Conservation (phyloP, 1,284 basidiomycete genomes). For the Hypsizygus ulmarius region DNA sequence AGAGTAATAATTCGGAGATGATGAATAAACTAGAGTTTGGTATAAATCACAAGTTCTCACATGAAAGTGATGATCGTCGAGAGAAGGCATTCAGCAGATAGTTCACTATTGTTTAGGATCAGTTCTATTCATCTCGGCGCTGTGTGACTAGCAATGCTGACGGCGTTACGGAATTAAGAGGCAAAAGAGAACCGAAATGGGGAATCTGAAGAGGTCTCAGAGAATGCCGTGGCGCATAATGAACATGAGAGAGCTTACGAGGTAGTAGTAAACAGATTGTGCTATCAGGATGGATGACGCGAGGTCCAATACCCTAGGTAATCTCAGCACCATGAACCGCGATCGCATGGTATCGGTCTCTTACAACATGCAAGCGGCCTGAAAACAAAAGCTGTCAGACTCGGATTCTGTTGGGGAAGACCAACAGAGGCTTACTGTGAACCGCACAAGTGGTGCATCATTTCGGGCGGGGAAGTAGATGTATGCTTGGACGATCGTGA, state of each 20-base stretch:
- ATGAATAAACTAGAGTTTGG: neutral
- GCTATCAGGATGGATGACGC: conserved; percentile 25
- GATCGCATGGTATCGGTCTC: neutral
- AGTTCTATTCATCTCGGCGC: neutral
- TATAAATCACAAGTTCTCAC: conserved; percentile 21
- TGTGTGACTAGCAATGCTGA: conserved; percentile 6
- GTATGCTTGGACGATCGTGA: conserved; percentile 29
- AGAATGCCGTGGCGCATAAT: neutral
- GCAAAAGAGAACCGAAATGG: conserved; percentile 25
- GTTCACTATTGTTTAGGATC: conserved; percentile 24
- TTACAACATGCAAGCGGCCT: conserved; percentile 27
- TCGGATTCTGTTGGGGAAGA: neutral
- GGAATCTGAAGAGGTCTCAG: conserved; percentile 18
- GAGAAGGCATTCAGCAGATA: conserved; percentile 36
- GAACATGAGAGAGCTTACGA: conserved; percentile 15
- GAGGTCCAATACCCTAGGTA: conserved; percentile 23
- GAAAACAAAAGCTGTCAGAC: neutral
- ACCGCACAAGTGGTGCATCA: conserved; percentile 15
- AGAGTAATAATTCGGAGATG: neutral
- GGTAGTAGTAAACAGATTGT: conserved; percentile 28
- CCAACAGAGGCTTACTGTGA: conserved; percentile 15
- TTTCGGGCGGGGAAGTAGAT: conserved; percentile 23
- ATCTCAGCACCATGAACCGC: neutral
- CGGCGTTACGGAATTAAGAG: conserved; percentile 23
- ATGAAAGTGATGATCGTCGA: conserved; percentile 38